Evolutionary conservation across 2,329 filamentous ascomycete species (phyloP), one percentile per base, ranked within the genome.

Genomic region (Endoconidiophora polonica): DNA sequence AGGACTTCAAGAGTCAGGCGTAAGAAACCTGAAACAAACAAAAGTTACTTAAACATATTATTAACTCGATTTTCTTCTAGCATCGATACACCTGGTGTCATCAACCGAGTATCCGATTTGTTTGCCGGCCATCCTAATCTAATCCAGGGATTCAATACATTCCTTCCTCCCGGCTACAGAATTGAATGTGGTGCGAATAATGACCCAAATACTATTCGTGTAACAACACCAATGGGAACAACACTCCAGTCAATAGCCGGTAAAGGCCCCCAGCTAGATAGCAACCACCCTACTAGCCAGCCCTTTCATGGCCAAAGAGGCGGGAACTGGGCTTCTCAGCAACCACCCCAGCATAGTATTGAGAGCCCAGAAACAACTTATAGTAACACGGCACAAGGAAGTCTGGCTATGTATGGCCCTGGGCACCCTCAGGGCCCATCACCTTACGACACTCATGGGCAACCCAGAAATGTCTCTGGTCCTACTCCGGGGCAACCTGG

Each of bases 1-100:
- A 98, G 61, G 91, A 98, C 59, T 98, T 98, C 64, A 98, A 98
- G 67, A 94, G 87, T 59, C 90, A 94, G 67, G 87, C 88, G 77
- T 88, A 70, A 67, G 83, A 33, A 33, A 33, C 7, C 9, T 33
- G 1, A 10, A 33, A 33, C 29, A 7, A 12, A 7, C 29, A 33
- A 33, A 10, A 10, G 53, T 38, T 16, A 9, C 9, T 10, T 46
- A 20, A 24, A 14, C 9, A 18, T 10, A 42, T 36, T 33, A 10
- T 16, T n/a, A 33, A 24, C 22, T 41, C 26, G 2, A 48, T n/a
- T 37, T 23, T 26, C 45, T 41, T 29, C 6, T 44, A 52, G 50
- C 26, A 98, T 98, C 59, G 91, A 98, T 62, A 98, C 91, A 0
- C 91, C 91, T 0, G 91, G 91, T 1, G 91, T 98, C 2, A 98